phyloP scores from a whole-genome alignment of 179 eudicot species.

The Amaranthus tricolor region DNA sequence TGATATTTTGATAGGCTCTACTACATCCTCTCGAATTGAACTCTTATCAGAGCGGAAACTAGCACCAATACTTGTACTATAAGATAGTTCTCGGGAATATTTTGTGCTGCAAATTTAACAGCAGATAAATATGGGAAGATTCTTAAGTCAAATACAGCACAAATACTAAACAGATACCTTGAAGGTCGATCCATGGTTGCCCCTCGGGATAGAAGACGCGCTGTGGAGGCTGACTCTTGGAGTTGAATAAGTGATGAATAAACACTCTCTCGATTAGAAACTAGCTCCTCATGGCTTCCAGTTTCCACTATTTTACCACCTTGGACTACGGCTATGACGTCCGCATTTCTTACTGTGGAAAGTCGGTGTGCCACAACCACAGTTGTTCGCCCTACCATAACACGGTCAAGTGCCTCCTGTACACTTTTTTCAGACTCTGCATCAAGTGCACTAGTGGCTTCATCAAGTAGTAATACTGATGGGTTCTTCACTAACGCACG shows the following conservation, averaged over 20 bases:
- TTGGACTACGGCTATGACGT: constrained; percentile 79
- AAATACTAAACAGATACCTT: constrained; percentile 43
- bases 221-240: constrained; percentile 63
- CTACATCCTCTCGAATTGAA: constrained; percentile 51
- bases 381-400: constrained; percentile 93
- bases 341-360: constrained; percentile 89
- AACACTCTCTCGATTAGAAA: constrained; percentile 59
- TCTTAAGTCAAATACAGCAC: not conserved
- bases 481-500: constrained; percentile 93
- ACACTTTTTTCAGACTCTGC: constrained; percentile 96
- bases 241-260: constrained; percentile 81
- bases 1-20: constrained; percentile 28
- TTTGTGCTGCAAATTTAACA: constrained; percentile 46
- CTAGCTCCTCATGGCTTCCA: constrained; percentile 89
- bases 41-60: constrained; percentile 79
- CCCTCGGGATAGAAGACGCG: constrained; percentile 46
- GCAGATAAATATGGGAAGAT: constrained; percentile 1
- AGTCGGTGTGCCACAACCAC: constrained; percentile 90
- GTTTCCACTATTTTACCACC: constrained; percentile 77
- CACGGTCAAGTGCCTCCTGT: constrained; percentile 93
- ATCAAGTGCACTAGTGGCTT: constrained; percentile 97
- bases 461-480: constrained; percentile 78
- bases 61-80: constrained; percentile 58
- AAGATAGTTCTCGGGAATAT: constrained; percentile 73
- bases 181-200: constrained; percentile 44